Evolutionary conservation across 352 stramenopile genomes (phyloP), one percentile per base, ranked within the genome.

Genomic region (Pythium monospermum): DNA sequence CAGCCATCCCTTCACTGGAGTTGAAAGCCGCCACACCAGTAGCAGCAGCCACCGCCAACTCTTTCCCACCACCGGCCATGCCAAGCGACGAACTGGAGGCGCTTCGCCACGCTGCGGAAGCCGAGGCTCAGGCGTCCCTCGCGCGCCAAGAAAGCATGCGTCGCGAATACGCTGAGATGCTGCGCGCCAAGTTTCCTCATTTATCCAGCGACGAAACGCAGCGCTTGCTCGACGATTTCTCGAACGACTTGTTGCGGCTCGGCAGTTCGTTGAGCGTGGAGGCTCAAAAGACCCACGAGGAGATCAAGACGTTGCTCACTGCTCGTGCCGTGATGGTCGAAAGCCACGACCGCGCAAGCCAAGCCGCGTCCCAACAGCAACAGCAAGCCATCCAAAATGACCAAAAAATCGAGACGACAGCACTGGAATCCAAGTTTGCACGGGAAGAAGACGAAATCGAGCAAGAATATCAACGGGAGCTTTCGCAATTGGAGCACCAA

Each of bases 341-440:
- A 12, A 41, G 27, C 41, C 39, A 16, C 41, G 35, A 32, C 5
- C 44, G 36, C 4, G 35, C 41, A 11, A 36, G 53, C 19, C 18
- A 36, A 0, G 22, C 22, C 0, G 42, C 33, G 2, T 35, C 7
- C 8, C 30, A 35, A 35, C 7, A 8, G 8, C 7, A 35, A 35
- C 7, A 81, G 21, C 31, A 72, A 5, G 69, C 53, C 18, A 77
- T 86, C 31, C 71, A 85, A 39, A 48, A 74, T 36, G 74, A 82
- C 19, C 86, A 87, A 39, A 55, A 73, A 6, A 62, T 66, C 22
- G 68, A 84, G 41, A 49, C 76, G 8, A 66, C 74, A 2, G 57
- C 42, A 10, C 26, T 90, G 30, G 69, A 86, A 30, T 52, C 71
- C 31, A 71, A 90, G 42, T 90, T 83, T 37, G 61, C 38, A 23